phyloP scores from a whole-genome alignment of 78 protist genomes.

The slime mould (Dictyostelium discoideum) region DNA sequence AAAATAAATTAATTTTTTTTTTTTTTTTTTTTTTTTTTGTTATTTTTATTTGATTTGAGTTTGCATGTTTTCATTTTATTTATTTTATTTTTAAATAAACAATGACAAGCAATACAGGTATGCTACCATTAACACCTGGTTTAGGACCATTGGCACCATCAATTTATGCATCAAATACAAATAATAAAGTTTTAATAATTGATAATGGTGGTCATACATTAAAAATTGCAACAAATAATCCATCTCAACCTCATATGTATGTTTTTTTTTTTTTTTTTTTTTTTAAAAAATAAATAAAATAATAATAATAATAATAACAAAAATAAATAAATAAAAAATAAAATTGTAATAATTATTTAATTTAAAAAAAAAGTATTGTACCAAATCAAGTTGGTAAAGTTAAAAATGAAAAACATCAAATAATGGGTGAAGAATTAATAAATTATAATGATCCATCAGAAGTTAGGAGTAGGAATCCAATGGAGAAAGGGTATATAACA shows the following conservation, averaged over 20 bases:
- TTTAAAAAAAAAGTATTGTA: not conserved
- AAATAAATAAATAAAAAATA: no score
- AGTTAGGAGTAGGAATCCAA: slow-evolving; percentile 42
- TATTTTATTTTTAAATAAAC: no score
- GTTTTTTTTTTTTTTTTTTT: not conserved
- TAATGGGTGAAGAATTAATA: slow-evolving; percentile 45
- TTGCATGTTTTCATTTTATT: no score
- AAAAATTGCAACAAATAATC: slow-evolving; percentile 20
- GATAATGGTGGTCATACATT: slow-evolving; percentile 22
- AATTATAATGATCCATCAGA: slow-evolving; percentile 42
- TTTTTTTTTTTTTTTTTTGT: not conserved
- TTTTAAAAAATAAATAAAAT: not conserved
- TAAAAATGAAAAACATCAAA: slow-evolving; percentile 43
- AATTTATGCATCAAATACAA: slow-evolving; percentile 11
- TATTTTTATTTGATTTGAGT: not conserved
- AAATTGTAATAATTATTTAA: no score
- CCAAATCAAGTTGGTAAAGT: slow-evolving; percentile 73
- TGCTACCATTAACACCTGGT: not conserved
- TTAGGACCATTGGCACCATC: not conserved
- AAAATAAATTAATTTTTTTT: not conserved
- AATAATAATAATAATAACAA: no score
- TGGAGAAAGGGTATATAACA: slow-evolving; percentile 84
- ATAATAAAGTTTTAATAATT: slow-evolving; percentile 21
- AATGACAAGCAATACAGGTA: not conserved
- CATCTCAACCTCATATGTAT: not conserved